A percentile compares a stretch with the other conserved stretches of the same genome.
phyloP scores from a whole-genome alignment of 2,329 filamentous ascomycete species.

The Alternaria brassicae region DNA sequence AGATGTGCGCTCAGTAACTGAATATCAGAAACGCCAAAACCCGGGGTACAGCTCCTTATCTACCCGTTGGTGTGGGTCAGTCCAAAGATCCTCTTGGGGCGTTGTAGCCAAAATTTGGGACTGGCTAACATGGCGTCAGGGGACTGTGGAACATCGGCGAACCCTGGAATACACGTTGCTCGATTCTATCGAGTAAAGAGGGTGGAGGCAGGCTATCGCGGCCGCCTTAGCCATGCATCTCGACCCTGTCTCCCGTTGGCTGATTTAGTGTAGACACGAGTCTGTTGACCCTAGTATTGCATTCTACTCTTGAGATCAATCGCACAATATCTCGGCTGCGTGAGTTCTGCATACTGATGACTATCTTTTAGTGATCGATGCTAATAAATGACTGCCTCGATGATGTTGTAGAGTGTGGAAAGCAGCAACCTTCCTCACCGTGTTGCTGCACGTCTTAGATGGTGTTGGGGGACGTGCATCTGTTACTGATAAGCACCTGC shows the following conservation, averaged over 20 bases:
- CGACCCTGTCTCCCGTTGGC: conserved; percentile 24
- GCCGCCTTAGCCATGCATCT: conserved; percentile 27
- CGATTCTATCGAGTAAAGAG: conserved; percentile 39
- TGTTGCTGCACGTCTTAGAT: conserved; percentile 3
- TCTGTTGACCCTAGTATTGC: not conserved
- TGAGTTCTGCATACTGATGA: too few relatives aligned
- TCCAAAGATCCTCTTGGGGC: conserved; percentile 18
- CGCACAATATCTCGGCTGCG: not conserved
- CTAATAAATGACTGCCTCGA: not conserved
- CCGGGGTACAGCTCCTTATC: conserved; percentile 49
- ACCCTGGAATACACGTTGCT: conserved; percentile 36
- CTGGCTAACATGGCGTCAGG: conserved; percentile 27
- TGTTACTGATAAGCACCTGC: conserved; percentile 33
- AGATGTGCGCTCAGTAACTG: conserved; percentile 9
- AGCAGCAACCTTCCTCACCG: conserved; percentile 1
- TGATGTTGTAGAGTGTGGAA: not conserved
- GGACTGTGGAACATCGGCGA: conserved; percentile 27
- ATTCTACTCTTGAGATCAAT: not conserved
- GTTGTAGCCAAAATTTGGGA: conserved; percentile 21
- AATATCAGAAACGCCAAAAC: conserved; percentile 34
- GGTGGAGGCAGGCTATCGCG: conserved; percentile 38
- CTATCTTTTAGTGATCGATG: not conserved
- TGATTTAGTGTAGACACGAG: conserved; percentile 17
- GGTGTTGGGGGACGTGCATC: conserved; percentile 18
- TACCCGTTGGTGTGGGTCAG: conserved; percentile 28